phyloP scores from a whole-genome alignment of 495 filamentous ascomycete species.

The Chlorociboria aeruginascens region DNA sequence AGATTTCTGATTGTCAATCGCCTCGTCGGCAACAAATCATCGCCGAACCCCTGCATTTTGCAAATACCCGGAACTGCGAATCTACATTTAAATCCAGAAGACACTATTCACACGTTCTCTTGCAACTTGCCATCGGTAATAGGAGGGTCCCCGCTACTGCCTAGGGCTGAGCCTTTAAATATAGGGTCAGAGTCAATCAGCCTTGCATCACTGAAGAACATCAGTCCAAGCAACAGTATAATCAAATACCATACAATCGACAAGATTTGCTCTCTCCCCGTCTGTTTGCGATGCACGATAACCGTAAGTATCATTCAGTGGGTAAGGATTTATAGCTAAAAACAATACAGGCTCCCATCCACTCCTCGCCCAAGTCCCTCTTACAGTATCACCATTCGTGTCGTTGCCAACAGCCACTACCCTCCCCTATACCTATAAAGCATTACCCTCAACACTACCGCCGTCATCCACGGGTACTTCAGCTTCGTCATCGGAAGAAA shows the following conservation, averaged over 20 bases:
- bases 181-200: too few relatives aligned
- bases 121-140: too few relatives aligned
- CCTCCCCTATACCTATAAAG: slow-evolving; percentile 89
- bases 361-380: slow-evolving; percentile 79
- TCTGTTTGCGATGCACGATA: slow-evolving; percentile 14
- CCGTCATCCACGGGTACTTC: slow-evolving; percentile 53
- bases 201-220: too few relatives aligned
- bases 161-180: too few relatives aligned
- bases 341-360: slow-evolving; percentile 42
- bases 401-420: slow-evolving; percentile 82
- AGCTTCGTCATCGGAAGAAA: slow-evolving; percentile 23
- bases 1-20: too few relatives aligned
- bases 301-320: slow-evolving; percentile 7
- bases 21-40: too few relatives aligned
- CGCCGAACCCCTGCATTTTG: too few relatives aligned
- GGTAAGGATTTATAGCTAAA: background rate
- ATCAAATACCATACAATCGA: background rate
- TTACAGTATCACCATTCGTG: slow-evolving; percentile 91
- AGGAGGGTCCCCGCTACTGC: too few relatives aligned
- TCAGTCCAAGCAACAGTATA: background rate
- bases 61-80: too few relatives aligned
- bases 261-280: background rate
- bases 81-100: too few relatives aligned
- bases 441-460: slow-evolving; percentile 74
- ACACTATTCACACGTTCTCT: too few relatives aligned